Conservation (phyloP, 805 yeast species). For the Kodamaea leandrae region DNA sequence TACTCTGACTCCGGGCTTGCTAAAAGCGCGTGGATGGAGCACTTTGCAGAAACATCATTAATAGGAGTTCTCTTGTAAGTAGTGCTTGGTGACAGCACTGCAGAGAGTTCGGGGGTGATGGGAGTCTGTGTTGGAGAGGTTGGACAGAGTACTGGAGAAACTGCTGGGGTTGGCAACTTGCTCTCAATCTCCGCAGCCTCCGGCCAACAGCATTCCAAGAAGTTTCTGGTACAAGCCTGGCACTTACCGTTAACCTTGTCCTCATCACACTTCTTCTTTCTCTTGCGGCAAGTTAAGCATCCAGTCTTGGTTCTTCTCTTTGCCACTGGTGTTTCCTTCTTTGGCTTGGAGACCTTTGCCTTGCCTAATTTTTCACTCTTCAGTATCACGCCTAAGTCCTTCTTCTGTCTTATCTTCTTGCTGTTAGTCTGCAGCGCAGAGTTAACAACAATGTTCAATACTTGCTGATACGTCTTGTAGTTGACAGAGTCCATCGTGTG, state of each 20-base stretch:
- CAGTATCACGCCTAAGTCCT: not conserved
- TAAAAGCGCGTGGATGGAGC: constrained; percentile 15
- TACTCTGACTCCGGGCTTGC: constrained; percentile 25
- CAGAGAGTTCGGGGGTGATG: constrained; percentile 2
- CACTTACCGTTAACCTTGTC: constrained; percentile 41
- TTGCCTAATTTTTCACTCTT: constrained; percentile 1
- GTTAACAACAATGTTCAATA: constrained; percentile 13
- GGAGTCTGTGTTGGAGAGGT: constrained; percentile 5
- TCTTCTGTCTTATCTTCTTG: constrained; percentile 3
- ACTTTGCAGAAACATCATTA: constrained; percentile 10
- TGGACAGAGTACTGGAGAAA: constrained; percentile 10
- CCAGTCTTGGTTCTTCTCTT: constrained; percentile 46
- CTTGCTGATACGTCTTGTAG: constrained; percentile 17
- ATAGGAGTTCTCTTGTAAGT: constrained; percentile 7
- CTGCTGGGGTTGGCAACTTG: constrained; percentile 7
- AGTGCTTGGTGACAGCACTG: not conserved
- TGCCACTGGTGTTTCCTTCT: constrained; percentile 8
- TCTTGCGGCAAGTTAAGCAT: constrained; percentile 59
- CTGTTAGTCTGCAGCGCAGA: constrained; percentile 2
- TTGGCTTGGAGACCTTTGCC: constrained; percentile 15
- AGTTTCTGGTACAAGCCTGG: constrained; percentile 44
- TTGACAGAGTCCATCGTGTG: constrained; percentile 7
- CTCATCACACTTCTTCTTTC: constrained; percentile 66
- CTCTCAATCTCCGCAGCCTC: constrained; percentile 13
- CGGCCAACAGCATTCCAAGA: constrained; percentile 45